phyloP scores from a whole-genome alignment of 345 rosid genomes.

The Combretum micranthum region DNA sequence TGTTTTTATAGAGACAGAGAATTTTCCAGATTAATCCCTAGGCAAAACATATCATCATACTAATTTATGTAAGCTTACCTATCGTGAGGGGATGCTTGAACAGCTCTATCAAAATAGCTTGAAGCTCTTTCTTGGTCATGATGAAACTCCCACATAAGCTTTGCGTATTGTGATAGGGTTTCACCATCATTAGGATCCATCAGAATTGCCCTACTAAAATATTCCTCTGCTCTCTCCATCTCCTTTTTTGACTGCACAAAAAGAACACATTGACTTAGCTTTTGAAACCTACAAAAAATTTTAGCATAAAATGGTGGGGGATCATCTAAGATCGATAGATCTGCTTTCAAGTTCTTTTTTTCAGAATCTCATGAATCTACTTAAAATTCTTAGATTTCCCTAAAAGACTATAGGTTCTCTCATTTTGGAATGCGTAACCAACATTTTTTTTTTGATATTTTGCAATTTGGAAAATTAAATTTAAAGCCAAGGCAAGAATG shows the following conservation, averaged over 20 bases:
- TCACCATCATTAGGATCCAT: slow-evolving; percentile 52
- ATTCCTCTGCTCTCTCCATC: slow-evolving; percentile 39
- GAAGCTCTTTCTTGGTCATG: slow-evolving; percentile 34
- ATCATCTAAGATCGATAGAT: too few species aligned
- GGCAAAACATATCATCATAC: too few species aligned
- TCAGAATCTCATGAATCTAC: too few species aligned
- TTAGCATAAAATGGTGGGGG: not conserved
- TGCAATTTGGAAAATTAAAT: too few species aligned
- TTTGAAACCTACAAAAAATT: not conserved
- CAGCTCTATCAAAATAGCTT: slow-evolving; percentile 38
- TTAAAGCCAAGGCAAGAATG: not conserved
- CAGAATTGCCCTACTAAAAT: slow-evolving; percentile 42
- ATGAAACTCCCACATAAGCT: slow-evolving; percentile 39
- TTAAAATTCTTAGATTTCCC: too few species aligned
- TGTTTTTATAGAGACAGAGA: too few species aligned
- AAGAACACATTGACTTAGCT: not conserved
- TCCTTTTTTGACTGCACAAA: slow-evolving; percentile 34
- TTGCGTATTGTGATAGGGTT: slow-evolving; percentile 41
- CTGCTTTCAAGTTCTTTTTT: too few species aligned
- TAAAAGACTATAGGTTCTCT: too few species aligned
- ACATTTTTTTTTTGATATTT: too few species aligned
- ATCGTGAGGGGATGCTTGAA: slow-evolving; percentile 45
- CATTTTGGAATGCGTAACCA: too few species aligned
- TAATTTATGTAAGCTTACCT: slow-evolving; percentile 15
- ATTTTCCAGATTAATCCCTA: too few species aligned